Evolutionary conservation across 768 basidiomycete species (phyloP).

Genomic region (Podaxis carcinomalis): DNA sequence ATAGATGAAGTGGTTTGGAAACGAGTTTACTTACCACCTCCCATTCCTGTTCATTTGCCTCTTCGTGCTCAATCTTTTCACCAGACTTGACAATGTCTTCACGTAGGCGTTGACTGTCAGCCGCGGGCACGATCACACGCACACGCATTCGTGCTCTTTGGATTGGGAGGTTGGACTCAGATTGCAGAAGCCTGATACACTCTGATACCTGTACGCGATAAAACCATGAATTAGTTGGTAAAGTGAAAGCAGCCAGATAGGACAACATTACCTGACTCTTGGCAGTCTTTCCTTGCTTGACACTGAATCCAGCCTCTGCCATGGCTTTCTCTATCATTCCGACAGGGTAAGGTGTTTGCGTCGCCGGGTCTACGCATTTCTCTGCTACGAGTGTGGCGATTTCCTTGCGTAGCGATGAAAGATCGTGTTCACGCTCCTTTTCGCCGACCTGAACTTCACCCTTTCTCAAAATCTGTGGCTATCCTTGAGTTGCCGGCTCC

Average conservation of each 20-base stretch:
- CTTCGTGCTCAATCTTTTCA: constrained; percentile 82
- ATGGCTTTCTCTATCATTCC: constrained; percentile 98
- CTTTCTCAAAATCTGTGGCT: constrained; percentile 79
- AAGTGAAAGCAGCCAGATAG: background rate
- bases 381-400: constrained; percentile 93
- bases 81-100: constrained; percentile 69
- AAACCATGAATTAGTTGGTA: background rate
- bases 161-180: constrained; percentile 83
- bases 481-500: background rate
- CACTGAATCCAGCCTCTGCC: constrained; percentile 91
- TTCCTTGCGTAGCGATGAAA: constrained; percentile 76
- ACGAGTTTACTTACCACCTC: constrained; percentile 61
- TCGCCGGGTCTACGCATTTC: constrained; percentile 92
- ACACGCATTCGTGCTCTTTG: constrained; percentile 93
- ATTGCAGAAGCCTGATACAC: constrained; percentile 79
- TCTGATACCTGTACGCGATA: constrained; percentile 67
- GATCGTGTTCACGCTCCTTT: constrained; percentile 92
- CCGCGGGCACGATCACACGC: constrained; percentile 67
- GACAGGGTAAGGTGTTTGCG: constrained; percentile 86
- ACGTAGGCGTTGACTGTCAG: constrained; percentile 63
- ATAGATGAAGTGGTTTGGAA: background rate
- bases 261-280: constrained; percentile 78
- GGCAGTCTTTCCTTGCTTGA: constrained; percentile 83
- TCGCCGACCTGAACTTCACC: constrained; percentile 97
- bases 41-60: constrained; percentile 73